Evolutionary conservation across 2,329 filamentous ascomycete species (phyloP).

Genomic region (Pezicula neosporulosa): DNA sequence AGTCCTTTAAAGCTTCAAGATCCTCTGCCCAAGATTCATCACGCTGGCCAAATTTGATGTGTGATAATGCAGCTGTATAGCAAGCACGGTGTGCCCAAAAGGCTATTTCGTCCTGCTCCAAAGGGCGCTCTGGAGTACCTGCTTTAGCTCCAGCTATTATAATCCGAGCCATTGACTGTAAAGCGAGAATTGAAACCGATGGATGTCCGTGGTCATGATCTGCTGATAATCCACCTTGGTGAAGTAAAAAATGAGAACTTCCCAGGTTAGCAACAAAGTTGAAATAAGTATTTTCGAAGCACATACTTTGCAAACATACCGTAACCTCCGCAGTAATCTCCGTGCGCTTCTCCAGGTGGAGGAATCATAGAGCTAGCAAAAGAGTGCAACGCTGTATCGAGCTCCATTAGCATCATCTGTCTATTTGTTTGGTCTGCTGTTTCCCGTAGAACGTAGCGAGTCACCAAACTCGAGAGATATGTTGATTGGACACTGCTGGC

Average conservation of each 20-base stretch:
- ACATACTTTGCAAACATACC: slow-evolving; percentile 5
- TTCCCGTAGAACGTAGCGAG: slow-evolving; percentile 6
- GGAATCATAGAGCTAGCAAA: slow-evolving; percentile 11
- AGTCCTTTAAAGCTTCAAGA: slow-evolving; percentile 9
- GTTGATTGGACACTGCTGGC: slow-evolving; percentile 10
- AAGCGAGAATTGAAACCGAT: slow-evolving; percentile 1
- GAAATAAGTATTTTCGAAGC: background rate
- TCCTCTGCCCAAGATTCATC: slow-evolving; percentile 7
- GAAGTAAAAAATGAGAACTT: slow-evolving; percentile 8
- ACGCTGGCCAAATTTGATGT: slow-evolving; percentile 10
- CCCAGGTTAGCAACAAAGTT: background rate
- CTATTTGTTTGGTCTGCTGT: background rate
- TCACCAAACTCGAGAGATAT: slow-evolving; percentile 8
- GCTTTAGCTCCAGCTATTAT: slow-evolving; percentile 3
- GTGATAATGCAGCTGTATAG: slow-evolving; percentile 3
- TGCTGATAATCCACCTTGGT: slow-evolving; percentile 4
- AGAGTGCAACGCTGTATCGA: slow-evolving; percentile 11
- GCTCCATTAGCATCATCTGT: slow-evolving; percentile 2
- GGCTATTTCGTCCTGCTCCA: slow-evolving; percentile 7
- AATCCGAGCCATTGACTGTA: slow-evolving; percentile 7
- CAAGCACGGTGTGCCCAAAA: slow-evolving; percentile 11
- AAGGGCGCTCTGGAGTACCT: slow-evolving; percentile 2
- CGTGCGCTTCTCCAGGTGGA: slow-evolving; percentile 8
- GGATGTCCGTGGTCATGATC: background rate
- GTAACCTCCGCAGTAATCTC: slow-evolving; percentile 11